Conservation (phyloP, 2,329 filamentous ascomycete genomes). For the Nectriaceae sp. region DNA sequence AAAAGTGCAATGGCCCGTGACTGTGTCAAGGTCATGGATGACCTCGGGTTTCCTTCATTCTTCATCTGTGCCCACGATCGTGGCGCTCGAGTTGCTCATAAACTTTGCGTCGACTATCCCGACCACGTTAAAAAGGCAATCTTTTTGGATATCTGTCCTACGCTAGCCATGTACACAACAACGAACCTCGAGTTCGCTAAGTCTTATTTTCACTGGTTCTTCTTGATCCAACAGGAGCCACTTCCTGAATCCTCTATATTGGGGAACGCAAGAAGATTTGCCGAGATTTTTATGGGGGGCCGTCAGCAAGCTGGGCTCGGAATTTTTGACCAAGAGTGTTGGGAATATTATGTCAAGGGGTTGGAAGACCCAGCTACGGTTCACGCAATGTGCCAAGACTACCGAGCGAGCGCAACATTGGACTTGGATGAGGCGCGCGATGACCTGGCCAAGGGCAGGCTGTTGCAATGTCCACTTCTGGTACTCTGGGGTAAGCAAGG, state of each 20-base stretch:
- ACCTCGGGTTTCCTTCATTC: constrained; percentile 41
- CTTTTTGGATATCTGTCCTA: constrained; percentile 56
- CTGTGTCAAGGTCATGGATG: constrained; percentile 46
- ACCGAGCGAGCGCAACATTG: constrained; percentile 51
- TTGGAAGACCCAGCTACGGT: constrained; percentile 44
- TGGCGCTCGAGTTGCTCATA: constrained; percentile 57
- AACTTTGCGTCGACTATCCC: constrained; percentile 50
- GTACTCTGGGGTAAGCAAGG: constrained; percentile 53
- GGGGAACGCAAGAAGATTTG: constrained; percentile 39
- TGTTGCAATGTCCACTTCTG: constrained; percentile 47
- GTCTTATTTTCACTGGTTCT: constrained; percentile 61
- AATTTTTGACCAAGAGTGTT: constrained; percentile 36
- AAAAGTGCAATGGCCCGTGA: constrained; percentile 54
- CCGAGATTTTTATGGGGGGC: constrained; percentile 44
- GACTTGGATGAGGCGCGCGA: constrained; percentile 53
- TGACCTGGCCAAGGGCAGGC: constrained; percentile 44
- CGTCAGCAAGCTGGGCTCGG: constrained; percentile 36
- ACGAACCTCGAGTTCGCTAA: constrained; percentile 45
- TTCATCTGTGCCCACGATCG: constrained; percentile 59
- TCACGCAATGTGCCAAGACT: constrained; percentile 57
- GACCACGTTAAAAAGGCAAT: constrained; percentile 43
- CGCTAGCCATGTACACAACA: constrained; percentile 52
- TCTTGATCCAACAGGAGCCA: constrained; percentile 54
- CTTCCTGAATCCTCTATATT: constrained; percentile 52
- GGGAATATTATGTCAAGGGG: constrained; percentile 43